phyloP scores from a whole-genome alignment of 148 eudicot species.

The Nepenthes mirabilis region DNA sequence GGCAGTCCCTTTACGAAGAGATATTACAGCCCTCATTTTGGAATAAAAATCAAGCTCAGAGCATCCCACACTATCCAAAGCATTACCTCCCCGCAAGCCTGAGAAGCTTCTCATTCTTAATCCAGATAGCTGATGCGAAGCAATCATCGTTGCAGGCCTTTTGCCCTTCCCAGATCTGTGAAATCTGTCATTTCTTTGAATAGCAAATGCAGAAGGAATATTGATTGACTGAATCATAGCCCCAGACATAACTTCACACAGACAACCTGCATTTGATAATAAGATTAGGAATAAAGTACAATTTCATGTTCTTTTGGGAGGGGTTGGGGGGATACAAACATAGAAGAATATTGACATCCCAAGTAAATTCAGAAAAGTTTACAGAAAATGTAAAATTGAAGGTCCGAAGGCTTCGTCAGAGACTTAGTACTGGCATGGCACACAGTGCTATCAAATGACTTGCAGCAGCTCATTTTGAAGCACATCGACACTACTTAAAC shows the following conservation, averaged over 20 bases:
- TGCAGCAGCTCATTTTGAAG: no score
- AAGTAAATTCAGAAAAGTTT: no score
- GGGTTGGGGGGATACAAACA: not conserved
- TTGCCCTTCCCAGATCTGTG: constrained; percentile 40
- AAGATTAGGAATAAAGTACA: not conserved
- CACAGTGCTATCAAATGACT: no score
- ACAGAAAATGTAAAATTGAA: no score
- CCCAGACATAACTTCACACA: constrained; percentile 42
- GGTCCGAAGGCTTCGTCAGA: no score
- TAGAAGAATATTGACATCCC: not conserved
- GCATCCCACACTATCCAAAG: constrained; percentile 38
- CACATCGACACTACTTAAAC: no score
- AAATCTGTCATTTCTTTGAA: constrained; percentile 32
- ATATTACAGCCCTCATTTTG: constrained; percentile 41
- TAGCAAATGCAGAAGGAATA: constrained; percentile 31
- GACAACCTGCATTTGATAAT: not conserved
- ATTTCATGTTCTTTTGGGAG: not conserved
- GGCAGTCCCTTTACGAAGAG: constrained; percentile 32
- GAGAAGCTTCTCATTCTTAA: constrained; percentile 41
- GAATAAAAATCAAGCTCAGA: constrained; percentile 37
- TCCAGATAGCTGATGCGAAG: constrained; percentile 25
- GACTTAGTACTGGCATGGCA: no score
- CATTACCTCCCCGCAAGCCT: constrained; percentile 54
- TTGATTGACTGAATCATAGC: constrained; percentile 64
- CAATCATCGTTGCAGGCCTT: constrained; percentile 36